A percentile compares a stretch with the other conserved stretches of the same genome.
These are phyloP conservation scores for Lotus japonicus DNA, from an alignment of 306 rosid species.

Conservation along the genomic window DNA sequence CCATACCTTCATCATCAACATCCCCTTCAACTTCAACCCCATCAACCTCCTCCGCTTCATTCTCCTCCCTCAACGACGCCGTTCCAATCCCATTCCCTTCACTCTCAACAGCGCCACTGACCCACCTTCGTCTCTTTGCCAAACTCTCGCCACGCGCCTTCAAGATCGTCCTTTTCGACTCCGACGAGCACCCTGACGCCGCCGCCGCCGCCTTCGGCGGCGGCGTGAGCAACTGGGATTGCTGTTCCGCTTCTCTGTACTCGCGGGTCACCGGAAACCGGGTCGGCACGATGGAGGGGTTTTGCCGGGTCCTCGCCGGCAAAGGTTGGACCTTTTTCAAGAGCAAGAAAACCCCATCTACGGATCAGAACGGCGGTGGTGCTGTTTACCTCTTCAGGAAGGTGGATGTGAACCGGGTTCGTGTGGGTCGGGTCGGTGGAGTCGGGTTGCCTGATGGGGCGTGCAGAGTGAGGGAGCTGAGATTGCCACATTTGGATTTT, in stretches of 20 bases:
- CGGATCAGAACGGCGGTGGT: slow-evolving; percentile 26
- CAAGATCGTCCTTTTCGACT: slow-evolving; percentile 49
- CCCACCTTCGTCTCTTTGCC: slow-evolving; percentile 52
- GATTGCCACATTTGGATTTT: slow-evolving; percentile 59
- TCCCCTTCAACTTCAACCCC: slow-evolving; percentile 30
- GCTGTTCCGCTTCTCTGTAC: slow-evolving; percentile 42
- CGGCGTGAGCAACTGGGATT: slow-evolving; percentile 42
- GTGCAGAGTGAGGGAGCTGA: slow-evolving; percentile 50
- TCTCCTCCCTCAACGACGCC: slow-evolving; percentile 28
- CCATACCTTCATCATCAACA: slow-evolving; percentile 17
- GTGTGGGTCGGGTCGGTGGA: slow-evolving; percentile 27
- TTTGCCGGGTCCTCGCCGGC: slow-evolving; percentile 51
- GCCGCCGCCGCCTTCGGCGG: neutral
- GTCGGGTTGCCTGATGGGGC: slow-evolving; percentile 27
- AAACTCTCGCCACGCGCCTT: slow-evolving; percentile 44
- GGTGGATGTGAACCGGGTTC: slow-evolving; percentile 48
- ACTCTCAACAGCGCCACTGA: slow-evolving; percentile 31
- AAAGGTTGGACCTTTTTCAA: slow-evolving; percentile 58
- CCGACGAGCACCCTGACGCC: neutral
- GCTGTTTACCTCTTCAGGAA: slow-evolving; percentile 44
- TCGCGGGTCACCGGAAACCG: slow-evolving; percentile 38
- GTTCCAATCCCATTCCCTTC: slow-evolving; percentile 68
- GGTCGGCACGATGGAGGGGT: slow-evolving; percentile 43
- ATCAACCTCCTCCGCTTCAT: slow-evolving; percentile 25
- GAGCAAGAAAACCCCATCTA: slow-evolving; percentile 29